Base-by-base conservation (phyloP, 257 asterid species). In the Lantana camara region DNA sequence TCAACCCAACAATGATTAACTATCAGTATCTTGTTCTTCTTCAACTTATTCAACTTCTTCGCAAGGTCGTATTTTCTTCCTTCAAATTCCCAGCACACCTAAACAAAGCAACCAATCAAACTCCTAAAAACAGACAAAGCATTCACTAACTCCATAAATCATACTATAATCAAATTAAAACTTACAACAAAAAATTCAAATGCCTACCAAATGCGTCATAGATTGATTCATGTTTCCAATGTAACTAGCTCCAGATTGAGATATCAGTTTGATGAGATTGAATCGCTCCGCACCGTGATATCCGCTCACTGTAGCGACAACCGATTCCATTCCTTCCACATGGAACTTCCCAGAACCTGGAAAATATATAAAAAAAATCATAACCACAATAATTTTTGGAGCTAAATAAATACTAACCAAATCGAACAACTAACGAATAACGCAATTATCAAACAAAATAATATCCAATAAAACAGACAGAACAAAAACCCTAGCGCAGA, bases 1-100 rank as follows among this genome's bases (percentile, higher is more conserved):
- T 94, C 97, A 57, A 94, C 44, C 99, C 99, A 94, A 57, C 85
- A 73, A 67, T 94, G 96, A 69, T 90, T 94, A 71, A 90, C 90
- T 37, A 84, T 67, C 16, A 35, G 46, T 4, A 71, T 82, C 40
- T 75, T 27, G 32, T 27, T 27, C 32, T 27, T 27, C 32, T 27
- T 27, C 32, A 27, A 27, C 5, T 27, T 27, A 27, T 27, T 76
- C 4, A 83, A 67, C 72, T 73, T 77, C 67, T 61, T 79, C 0
- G 93, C 91, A 22, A 80, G 56, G 63, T 82, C 83, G 35, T 81
- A 89, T 45, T 85, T 89, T 64, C 67, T 79, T 55, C 89, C 84
- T 46, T 80, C 82, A 65, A 72, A 75, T 66, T 69, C 77, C 85
- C 83, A 62, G 67, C 86, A 79, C 40, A 78, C 80, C 89, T 82